Evolutionary conservation across 73 alveolate species (phyloP), one percentile per base, ranked within the genome.

Genomic region (Stentor coeruleus): DNA sequence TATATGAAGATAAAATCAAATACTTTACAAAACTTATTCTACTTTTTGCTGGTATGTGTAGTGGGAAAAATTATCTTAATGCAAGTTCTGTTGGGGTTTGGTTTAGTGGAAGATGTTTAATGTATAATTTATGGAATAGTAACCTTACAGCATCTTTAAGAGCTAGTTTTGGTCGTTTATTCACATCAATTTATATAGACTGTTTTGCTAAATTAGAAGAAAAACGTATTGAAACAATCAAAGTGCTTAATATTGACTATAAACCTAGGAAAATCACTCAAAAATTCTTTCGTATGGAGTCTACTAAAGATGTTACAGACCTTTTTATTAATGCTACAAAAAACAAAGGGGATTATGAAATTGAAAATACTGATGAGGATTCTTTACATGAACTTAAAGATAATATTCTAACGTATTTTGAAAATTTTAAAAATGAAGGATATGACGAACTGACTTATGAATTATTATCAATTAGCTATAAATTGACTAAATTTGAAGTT

Each of bases 31-130:
- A 38, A 20, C 59, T 75, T 37, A 75, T 75, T 40, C 35, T 37
- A 14, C 83, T 75, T 15, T 75, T 75, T 2, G 83, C 83, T 20
- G 58, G 30, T 36, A 39, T 75, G 72, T 75, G 83, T 33, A 26
- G 14, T 1, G 38, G 83, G 35, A 75, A 39, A 2, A 75, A 75
- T 38, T 75, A n/a, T 39, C n/a, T 75, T 20, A 26, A 39, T 37
- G 20, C 26, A 15, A 30, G n/a, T 15, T 39, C 83, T 2, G 6
- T 75, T 1, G n/a, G 28, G 6, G 74, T 26, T 33, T 35, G 58
- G 41, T 38, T 75, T 38, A 14, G 80, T 20, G 20, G 28, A 40
- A n/a, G 39, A 38, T 26, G 33, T 20, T 20, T 75, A 30, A 35
- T 26, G 6, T 26, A 6, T 0, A 75, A 20, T 15, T 37, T 75